Evolutionary conservation across 257 asterid genomes (phyloP).

Genomic region (Paraleonurus japonicus): DNA sequence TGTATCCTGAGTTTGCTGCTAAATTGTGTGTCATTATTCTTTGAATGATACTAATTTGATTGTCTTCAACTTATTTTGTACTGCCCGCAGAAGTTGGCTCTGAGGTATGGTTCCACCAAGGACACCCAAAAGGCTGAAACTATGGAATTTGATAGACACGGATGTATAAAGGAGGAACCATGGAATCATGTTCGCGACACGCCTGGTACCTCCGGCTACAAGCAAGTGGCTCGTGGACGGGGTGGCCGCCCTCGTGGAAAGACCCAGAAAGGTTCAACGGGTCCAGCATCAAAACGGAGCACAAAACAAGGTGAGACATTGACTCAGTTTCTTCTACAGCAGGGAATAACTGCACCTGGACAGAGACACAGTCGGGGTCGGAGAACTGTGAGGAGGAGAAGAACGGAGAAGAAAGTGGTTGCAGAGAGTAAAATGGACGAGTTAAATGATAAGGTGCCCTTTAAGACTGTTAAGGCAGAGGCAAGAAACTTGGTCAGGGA

Average conservation of each 20-base stretch:
- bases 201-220: conserved; percentile 53
- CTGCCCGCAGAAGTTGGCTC: conserved; percentile 48
- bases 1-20: no score
- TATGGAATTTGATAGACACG: conserved; percentile 44
- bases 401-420: conserved; percentile 48
- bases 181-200: conserved; percentile 43
- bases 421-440: conserved; percentile 37
- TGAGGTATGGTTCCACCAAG: conserved; percentile 41
- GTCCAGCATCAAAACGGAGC: conserved; percentile 39
- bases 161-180: conserved; percentile 47
- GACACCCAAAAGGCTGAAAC: conserved; percentile 52
- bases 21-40: no score
- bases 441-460: conserved; percentile 31
- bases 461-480: conserved; percentile 29
- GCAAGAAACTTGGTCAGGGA: conserved; percentile 32
- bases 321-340: conserved; percentile 60
- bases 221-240: conserved; percentile 52
- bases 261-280: conserved; percentile 43
- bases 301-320: conserved; percentile 45
- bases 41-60: no score
- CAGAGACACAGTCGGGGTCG: conserved; percentile 77
- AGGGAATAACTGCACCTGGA: conserved; percentile 52
- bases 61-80: not conserved
- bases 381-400: conserved; percentile 70
- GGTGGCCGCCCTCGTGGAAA: conserved; percentile 72